A percentile compares a stretch with the other conserved stretches of the same genome.
These are phyloP conservation scores for Ustilago nuda DNA, from an alignment of 1,284 basidiomycete genomes.

Conservation along the genomic window DNA sequence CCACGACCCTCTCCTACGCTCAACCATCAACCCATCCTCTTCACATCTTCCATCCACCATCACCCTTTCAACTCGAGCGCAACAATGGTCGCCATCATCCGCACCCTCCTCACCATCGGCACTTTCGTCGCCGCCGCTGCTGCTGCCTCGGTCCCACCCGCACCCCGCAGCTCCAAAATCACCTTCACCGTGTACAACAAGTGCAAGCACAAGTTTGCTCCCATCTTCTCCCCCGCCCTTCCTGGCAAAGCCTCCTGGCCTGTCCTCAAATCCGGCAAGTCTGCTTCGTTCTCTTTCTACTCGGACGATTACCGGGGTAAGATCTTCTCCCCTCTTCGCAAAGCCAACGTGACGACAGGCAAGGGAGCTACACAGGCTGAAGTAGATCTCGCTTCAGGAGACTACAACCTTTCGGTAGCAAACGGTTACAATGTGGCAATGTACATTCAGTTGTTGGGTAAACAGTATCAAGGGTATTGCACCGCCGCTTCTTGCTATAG, in stretches of 20 bases:
- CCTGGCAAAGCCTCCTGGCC: slow-evolving; percentile 39
- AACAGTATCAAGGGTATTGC: slow-evolving; percentile 36
- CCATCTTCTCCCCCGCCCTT: slow-evolving; percentile 42
- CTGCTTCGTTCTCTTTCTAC: slow-evolving; percentile 33
- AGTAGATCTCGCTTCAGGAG: slow-evolving; percentile 27
- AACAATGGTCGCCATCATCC: slow-evolving; percentile 42
- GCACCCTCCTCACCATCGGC: slow-evolving; percentile 20
- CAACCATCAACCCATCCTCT: background rate
- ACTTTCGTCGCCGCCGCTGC: slow-evolving; percentile 25
- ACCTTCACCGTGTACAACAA: slow-evolving; percentile 48
- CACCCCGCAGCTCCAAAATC: slow-evolving; percentile 43
- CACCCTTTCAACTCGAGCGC: background rate
- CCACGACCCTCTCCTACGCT: background rate
- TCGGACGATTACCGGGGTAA: slow-evolving; percentile 46
- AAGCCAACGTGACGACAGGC: slow-evolving; percentile 31
- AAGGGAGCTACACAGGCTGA: slow-evolving; percentile 45
- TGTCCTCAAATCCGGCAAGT: slow-evolving; percentile 28
- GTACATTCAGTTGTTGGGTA: slow-evolving; percentile 31
- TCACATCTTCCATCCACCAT: background rate
- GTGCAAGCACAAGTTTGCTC: slow-evolving; percentile 48
- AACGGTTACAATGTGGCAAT: slow-evolving; percentile 46
- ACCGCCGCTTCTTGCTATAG: slow-evolving; percentile 31
- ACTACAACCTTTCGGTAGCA: slow-evolving; percentile 49
- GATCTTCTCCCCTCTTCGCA: slow-evolving; percentile 43
- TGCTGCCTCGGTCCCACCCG: slow-evolving; percentile 17